Conservation (phyloP, 2,329 filamentous ascomycete species). For the Thelonectria olida region DNA sequence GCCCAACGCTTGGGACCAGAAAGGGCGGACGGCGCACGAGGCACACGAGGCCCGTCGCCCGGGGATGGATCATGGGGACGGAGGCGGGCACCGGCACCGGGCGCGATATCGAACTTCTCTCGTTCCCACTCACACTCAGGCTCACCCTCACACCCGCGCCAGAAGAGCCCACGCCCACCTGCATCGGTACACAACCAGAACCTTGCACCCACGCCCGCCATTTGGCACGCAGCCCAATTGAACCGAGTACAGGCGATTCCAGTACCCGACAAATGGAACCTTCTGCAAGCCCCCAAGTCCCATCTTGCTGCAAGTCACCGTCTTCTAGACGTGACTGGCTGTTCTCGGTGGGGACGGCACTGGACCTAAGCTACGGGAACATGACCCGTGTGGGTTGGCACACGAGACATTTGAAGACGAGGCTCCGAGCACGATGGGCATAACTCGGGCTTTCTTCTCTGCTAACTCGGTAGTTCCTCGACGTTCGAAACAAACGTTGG, state of each 20-base stretch:
- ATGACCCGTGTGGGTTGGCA: slow-evolving; percentile 2
- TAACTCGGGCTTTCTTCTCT: slow-evolving; percentile 1
- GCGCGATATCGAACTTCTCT: slow-evolving; percentile 7
- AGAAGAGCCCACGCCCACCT: not conserved
- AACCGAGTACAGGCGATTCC: slow-evolving; percentile 6
- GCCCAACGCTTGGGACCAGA: not conserved
- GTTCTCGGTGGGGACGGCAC: slow-evolving; percentile 9
- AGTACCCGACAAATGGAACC: slow-evolving; percentile 18
- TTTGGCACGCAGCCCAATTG: slow-evolving; percentile 5
- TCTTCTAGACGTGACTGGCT: slow-evolving; percentile 6
- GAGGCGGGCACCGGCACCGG: slow-evolving; percentile 9
- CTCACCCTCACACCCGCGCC: slow-evolving; percentile 6
- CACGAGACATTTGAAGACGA: slow-evolving; percentile 10
- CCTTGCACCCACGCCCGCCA: slow-evolving; percentile 2
- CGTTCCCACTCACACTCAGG: not conserved
- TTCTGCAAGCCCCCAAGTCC: slow-evolving; percentile 12
- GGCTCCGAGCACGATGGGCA: slow-evolving; percentile 1
- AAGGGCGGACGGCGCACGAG: not conserved
- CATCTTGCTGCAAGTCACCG: slow-evolving; percentile 15
- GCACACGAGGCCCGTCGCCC: slow-evolving; percentile 8
- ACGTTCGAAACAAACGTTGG: not conserved
- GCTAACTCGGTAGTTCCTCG: not conserved
- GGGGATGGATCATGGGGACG: not conserved
- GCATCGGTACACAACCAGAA: not conserved
- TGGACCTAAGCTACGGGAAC: not conserved